These are phyloP conservation scores for Kodamaea lidongshanica DNA, from an alignment of 805 yeast genomes.

Conservation along the genomic window DNA sequence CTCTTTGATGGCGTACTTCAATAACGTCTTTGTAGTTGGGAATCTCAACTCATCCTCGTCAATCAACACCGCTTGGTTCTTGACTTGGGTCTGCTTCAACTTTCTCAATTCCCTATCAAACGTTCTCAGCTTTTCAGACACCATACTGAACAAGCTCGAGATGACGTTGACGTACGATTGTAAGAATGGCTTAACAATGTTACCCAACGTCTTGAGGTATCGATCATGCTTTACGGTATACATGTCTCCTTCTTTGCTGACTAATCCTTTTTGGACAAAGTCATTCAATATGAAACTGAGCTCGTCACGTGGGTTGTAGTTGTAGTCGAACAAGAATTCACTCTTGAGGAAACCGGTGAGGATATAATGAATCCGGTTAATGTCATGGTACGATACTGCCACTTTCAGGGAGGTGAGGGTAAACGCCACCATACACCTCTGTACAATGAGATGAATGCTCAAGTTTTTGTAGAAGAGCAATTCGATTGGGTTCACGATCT, in stretches of 20 bases:
- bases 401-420: slow-evolving; percentile 7
- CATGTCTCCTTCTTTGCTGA: slow-evolving; percentile 11
- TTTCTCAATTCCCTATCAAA: slow-evolving; percentile 13
- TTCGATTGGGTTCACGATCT: slow-evolving; percentile 47
- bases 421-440: slow-evolving; percentile 44
- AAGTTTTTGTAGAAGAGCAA: slow-evolving; percentile 54
- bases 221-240: slow-evolving; percentile 18
- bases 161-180: slow-evolving; percentile 28
- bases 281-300: slow-evolving; percentile 24
- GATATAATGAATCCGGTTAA: slow-evolving; percentile 26
- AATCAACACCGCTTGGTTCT: slow-evolving; percentile 4
- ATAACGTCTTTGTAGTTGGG: slow-evolving; percentile 29
- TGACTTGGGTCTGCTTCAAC: slow-evolving; percentile 6
- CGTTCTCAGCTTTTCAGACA: slow-evolving; percentile 13
- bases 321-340: slow-evolving; percentile 39
- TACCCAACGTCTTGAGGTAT: slow-evolving; percentile 21
- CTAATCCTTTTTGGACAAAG: slow-evolving; percentile 12
- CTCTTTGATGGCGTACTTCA: slow-evolving; percentile 19
- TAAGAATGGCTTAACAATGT: slow-evolving; percentile 29
- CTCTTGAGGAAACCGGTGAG: slow-evolving; percentile 35
- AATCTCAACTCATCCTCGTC: slow-evolving; percentile 13
- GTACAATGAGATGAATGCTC: slow-evolving; percentile 48
- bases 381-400: slow-evolving; percentile 9
- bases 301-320: slow-evolving; percentile 25
- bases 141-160: slow-evolving; percentile 9